Evolutionary conservation across 371 early-diverging fungal species (phyloP).

Genomic region (Synchytrium microbalum): DNA sequence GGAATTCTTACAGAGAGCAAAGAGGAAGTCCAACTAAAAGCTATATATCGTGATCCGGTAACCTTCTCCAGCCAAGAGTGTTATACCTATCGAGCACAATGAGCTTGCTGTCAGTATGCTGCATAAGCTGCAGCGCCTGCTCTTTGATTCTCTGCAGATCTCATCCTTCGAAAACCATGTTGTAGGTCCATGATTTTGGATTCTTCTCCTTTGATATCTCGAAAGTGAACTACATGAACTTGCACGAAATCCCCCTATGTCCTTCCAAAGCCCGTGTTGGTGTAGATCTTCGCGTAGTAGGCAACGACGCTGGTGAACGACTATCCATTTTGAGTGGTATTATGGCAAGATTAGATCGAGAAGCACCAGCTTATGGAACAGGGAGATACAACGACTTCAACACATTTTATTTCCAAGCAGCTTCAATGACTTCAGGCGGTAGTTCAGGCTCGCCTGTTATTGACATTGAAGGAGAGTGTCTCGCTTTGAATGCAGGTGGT

Average conservation of each 20-base stretch:
- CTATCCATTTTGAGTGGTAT: slow-evolving; percentile 79
- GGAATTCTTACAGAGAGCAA: slow-evolving; percentile 53
- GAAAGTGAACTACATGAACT: slow-evolving; percentile 71
- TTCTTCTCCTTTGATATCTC: slow-evolving; percentile 75
- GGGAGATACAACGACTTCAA: slow-evolving; percentile 1
- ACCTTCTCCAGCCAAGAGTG: too few relatives aligned
- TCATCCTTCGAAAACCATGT: too few relatives aligned
- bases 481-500: slow-evolving; percentile 78
- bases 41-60: slow-evolving; percentile 20
- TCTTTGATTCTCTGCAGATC: too few relatives aligned
- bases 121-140: too few relatives aligned
- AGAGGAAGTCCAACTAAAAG: slow-evolving; percentile 11
- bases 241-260: slow-evolving; percentile 63
- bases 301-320: slow-evolving; percentile 91
- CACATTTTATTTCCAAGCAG: background rate
- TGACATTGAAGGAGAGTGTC: slow-evolving; percentile 62
- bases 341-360: slow-evolving; percentile 52
- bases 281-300: background rate
- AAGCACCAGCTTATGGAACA: background rate
- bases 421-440: slow-evolving; percentile 23
- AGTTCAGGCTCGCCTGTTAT: slow-evolving; percentile 85
- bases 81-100: too few relatives aligned
- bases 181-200: slow-evolving; percentile 92
- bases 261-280: slow-evolving; percentile 59
- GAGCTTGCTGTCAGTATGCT: too few relatives aligned